Evolutionary conservation across 768 basidiomycete genomes (phyloP).

Genomic region (Pleurotus platypus): DNA sequence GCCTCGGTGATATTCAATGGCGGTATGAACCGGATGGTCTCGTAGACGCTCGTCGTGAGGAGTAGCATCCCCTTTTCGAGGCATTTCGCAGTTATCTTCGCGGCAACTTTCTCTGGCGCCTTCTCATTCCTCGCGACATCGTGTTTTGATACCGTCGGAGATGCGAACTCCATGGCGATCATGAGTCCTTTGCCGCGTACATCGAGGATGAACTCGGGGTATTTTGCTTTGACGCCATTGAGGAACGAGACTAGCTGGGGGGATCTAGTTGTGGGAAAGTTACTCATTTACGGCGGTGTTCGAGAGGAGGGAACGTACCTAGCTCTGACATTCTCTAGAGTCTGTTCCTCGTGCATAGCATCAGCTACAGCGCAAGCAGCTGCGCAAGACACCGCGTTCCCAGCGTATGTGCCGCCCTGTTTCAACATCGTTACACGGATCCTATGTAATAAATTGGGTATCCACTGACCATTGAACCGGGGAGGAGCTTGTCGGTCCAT

Average conservation of each 20-base stretch:
- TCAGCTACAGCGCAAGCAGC: slow-evolving; percentile 83
- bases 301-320: slow-evolving; percentile 38
- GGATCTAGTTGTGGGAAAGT: slow-evolving; percentile 43
- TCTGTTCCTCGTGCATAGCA: slow-evolving; percentile 74
- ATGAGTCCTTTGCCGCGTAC: slow-evolving; percentile 89
- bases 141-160: slow-evolving; percentile 50
- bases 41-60: slow-evolving; percentile 86
- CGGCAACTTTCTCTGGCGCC: slow-evolving; percentile 50
- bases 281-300: background rate
- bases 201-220: slow-evolving; percentile 66
- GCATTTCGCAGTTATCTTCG: slow-evolving; percentile 72
- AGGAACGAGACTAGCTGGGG: slow-evolving; percentile 66
- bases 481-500: slow-evolving; percentile 71
- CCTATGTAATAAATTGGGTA: slow-evolving; percentile 8
- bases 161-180: slow-evolving; percentile 79
- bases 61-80: slow-evolving; percentile 84
- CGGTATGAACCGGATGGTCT: slow-evolving; percentile 91
- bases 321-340: slow-evolving; percentile 73
- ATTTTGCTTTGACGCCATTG: slow-evolving; percentile 47
- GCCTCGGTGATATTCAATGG: slow-evolving; percentile 75
- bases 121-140: slow-evolving; percentile 36
- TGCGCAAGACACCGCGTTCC: slow-evolving; percentile 90
- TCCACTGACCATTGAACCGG: slow-evolving; percentile 73
- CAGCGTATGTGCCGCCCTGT: slow-evolving; percentile 87
- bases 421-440: background rate